A percentile compares a stretch with the other conserved stretches of the same genome.
Evolutionary conservation across 257 asterid species (phyloP).

Genomic region (Solanum pennellii): DNA sequence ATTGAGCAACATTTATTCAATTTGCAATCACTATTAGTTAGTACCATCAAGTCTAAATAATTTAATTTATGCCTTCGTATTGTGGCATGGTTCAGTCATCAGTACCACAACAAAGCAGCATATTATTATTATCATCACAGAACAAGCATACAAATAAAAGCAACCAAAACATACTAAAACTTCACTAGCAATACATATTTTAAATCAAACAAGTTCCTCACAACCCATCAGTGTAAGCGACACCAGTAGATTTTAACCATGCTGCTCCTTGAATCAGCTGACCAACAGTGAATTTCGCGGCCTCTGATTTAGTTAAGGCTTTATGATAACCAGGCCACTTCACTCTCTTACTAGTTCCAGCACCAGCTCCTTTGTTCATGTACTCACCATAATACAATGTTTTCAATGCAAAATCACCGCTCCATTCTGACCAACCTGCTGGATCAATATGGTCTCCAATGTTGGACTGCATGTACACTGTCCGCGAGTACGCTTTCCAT

Average conservation of each 20-base stretch:
- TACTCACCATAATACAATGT: conserved; percentile 15
- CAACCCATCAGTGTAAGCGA: conserved; percentile 3
- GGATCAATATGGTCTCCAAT: conserved; percentile 9
- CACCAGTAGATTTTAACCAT: conserved; percentile 12
- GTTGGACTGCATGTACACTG: conserved; percentile 7
- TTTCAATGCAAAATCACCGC: conserved; percentile 5
- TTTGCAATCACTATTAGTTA: not conserved
- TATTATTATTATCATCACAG: not conserved
- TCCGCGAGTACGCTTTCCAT: conserved; percentile 15
- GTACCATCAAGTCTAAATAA: not conserved
- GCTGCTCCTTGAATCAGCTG: conserved; percentile 3
- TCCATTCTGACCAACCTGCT: conserved; percentile 9
- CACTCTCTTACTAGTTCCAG: conserved; percentile 4
- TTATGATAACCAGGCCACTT: conserved; percentile 7
- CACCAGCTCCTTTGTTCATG: conserved; percentile 12
- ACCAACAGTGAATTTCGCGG: conserved; percentile 4
- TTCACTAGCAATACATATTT: not conserved
- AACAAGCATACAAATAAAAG: not conserved
- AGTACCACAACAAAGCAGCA: not conserved
- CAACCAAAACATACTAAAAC: not conserved
- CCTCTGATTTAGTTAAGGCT: not conserved
- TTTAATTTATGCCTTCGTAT: not conserved
- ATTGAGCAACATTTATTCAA: not conserved
- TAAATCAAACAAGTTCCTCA: not conserved
- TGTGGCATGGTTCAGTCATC: not conserved